phyloP scores from a whole-genome alignment of 1,284 basidiomycete genomes.

The Ceratobasidium sp. region DNA sequence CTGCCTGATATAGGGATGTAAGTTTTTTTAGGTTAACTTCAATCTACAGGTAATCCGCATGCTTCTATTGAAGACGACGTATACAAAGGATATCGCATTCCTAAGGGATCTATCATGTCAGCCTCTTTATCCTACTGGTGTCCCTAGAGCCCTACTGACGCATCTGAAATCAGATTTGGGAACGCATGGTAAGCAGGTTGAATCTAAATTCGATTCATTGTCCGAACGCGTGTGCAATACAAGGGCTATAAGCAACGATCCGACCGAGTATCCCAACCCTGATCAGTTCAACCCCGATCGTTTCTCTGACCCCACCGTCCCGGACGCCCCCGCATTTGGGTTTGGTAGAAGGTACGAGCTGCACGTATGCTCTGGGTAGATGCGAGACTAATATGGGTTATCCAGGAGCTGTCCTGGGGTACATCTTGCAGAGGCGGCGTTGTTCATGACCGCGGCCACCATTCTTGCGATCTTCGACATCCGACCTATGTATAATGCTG shows the following conservation, averaged over 20 bases:
- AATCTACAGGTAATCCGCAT: not conserved
- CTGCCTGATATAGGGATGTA: too few relatives aligned
- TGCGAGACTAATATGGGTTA: not conserved
- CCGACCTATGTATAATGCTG: conserved; percentile 39
- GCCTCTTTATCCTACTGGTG: too few relatives aligned
- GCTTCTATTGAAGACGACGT: not conserved
- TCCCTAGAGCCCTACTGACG: too few relatives aligned
- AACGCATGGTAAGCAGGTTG: conserved; percentile 15
- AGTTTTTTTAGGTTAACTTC: conserved; percentile 53
- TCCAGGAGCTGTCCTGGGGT: conserved; percentile 42
- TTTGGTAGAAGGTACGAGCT: conserved; percentile 19
- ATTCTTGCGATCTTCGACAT: conserved; percentile 53
- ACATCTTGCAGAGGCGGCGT: conserved; percentile 32
- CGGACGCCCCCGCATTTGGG: conserved; percentile 19
- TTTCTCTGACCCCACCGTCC: conserved; percentile 8
- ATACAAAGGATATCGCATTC: conserved; percentile 5
- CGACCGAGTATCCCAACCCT: not conserved
- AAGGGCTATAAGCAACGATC: conserved; percentile 23
- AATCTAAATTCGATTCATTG: not conserved
- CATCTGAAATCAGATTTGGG: not conserved
- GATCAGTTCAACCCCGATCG: conserved; percentile 20
- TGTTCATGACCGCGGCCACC: conserved; percentile 37
- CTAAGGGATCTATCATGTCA: conserved; percentile 7
- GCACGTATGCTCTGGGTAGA: not conserved
- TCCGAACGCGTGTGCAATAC: not conserved